Conservation (phyloP, 1,284 basidiomycete genomes). For the Vanrija sp. region DNA sequence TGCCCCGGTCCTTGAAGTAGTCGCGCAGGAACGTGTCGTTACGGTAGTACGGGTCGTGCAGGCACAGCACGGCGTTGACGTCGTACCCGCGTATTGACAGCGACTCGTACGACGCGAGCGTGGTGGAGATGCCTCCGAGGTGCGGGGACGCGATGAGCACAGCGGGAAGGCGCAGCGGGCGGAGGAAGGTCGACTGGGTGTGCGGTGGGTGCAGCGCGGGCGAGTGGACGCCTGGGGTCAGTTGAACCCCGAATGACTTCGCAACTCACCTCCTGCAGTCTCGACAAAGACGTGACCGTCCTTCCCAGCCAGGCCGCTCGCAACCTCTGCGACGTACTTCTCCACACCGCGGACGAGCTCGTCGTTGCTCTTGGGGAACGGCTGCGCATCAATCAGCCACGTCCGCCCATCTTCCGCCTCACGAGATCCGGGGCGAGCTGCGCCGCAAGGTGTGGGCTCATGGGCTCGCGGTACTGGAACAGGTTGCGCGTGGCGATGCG, state of each 20-base stretch:
- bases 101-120: constrained; percentile 88
- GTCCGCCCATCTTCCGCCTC: constrained; percentile 25
- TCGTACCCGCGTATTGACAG: constrained; percentile 84
- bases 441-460: constrained; percentile 88
- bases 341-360: constrained; percentile 67
- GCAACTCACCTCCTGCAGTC: constrained; percentile 79
- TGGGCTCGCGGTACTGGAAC: constrained; percentile 79
- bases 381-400: constrained; percentile 20
- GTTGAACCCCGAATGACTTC: neutral
- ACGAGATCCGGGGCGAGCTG: constrained; percentile 55
- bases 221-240: constrained; percentile 75
- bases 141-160: constrained; percentile 82
- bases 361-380: constrained; percentile 53
- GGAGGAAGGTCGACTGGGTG: constrained; percentile 78
- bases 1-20: constrained; percentile 67
- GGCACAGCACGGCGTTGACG: constrained; percentile 80
- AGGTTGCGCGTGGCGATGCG: constrained; percentile 67
- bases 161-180: constrained; percentile 79
- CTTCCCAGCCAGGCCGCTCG: constrained; percentile 28
- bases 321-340: constrained; percentile 58
- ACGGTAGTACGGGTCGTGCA: constrained; percentile 78
- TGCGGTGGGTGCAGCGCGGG: constrained; percentile 75
- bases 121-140: constrained; percentile 92
- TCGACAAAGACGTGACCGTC: constrained; percentile 75
- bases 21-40: constrained; percentile 77